A percentile compares a stretch with the other conserved stretches of the same genome.
Evolutionary conservation across 1,284 basidiomycete species (phyloP).

Genomic region (Sporisorium sorghi): DNA sequence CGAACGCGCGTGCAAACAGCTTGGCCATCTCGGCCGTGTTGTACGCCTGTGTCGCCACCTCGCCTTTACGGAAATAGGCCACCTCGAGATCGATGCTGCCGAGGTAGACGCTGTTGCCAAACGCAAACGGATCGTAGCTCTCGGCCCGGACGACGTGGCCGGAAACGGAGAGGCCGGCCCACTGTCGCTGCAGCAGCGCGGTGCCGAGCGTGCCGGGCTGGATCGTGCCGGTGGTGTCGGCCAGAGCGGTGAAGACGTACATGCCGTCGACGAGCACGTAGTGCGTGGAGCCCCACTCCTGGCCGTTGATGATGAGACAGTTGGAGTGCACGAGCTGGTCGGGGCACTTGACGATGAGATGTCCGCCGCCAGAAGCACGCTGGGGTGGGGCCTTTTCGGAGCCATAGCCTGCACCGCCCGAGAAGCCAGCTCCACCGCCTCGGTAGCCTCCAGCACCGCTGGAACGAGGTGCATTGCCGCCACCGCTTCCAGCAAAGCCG

Average conservation of each 20-base stretch:
- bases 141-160: slow-evolving; percentile 63
- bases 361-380: slow-evolving; percentile 18
- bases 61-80: slow-evolving; percentile 56
- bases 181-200: slow-evolving; percentile 61
- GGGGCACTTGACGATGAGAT: slow-evolving; percentile 59
- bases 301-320: slow-evolving; percentile 61
- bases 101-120: slow-evolving; percentile 62
- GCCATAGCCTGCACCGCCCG: slow-evolving; percentile 32
- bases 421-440: slow-evolving; percentile 22
- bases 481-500: slow-evolving; percentile 23
- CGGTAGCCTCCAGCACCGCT: slow-evolving; percentile 35
- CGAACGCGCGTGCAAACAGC: slow-evolving; percentile 81
- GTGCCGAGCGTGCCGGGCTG: slow-evolving; percentile 61
- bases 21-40: slow-evolving; percentile 85
- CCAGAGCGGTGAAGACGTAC: slow-evolving; percentile 62
- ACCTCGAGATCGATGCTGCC: slow-evolving; percentile 65
- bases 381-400: slow-evolving; percentile 33
- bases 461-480: slow-evolving; percentile 25
- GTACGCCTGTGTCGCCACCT: slow-evolving; percentile 52
- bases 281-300: slow-evolving; percentile 65
- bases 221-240: slow-evolving; percentile 57
- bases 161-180: slow-evolving; percentile 63
- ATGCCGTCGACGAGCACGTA: slow-evolving; percentile 64
- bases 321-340: slow-evolving; percentile 59
- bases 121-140: slow-evolving; percentile 59